Evolutionary conservation across 495 filamentous ascomycete genomes (phyloP), one percentile per base, ranked within the genome.

Genomic region (Penicillium flavigenum): DNA sequence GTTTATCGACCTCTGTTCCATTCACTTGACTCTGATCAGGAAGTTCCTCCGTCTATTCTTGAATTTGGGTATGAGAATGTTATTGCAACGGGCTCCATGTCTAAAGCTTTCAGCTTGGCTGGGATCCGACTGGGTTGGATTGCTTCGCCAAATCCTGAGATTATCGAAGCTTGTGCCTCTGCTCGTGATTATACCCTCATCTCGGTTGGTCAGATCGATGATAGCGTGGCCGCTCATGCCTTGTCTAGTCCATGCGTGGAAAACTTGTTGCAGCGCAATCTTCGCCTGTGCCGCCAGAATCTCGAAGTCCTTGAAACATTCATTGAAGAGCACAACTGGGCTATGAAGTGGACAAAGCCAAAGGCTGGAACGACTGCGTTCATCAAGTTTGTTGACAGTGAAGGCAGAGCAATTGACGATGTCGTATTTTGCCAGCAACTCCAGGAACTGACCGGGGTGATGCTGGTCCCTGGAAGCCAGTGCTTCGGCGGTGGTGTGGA

Each of bases 1-100:
- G 92, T 94, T 10, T 96, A 94, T 68, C 82, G 89, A 10, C 91
- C 91, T 0, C 77, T 95, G 5, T 95, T 92, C 79, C 91, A 95
- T 74, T 83, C 81, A 36, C 80, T 89, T 39, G 72, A 74, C 14
- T 75, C 81, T 0, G 60, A 72, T 46, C 17, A 70, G 1, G 77
- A 80, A 4, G 82, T 81, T 55, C 88, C 89, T 2, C 84, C 83
- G 1, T 91, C 88, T 3, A 71, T 86, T 17, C 71, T 90, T 4
- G 83, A 86, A 0, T 70, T 94, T 8, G 83, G 83, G 6, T 94
- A 92, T 71, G 66, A 80, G 3, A 85, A 88, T 16, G 77, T 81
- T 2, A 79, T 95, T 34, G 80, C 80, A n/a, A 94, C 90, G 0
- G 86, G 91, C 19, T 93, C 89, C 5, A 83, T 94, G 78, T 92